These are phyloP conservation scores for Alnus glutinosa DNA, from an alignment of 306 rosid genomes.

Conservation along the genomic window DNA sequence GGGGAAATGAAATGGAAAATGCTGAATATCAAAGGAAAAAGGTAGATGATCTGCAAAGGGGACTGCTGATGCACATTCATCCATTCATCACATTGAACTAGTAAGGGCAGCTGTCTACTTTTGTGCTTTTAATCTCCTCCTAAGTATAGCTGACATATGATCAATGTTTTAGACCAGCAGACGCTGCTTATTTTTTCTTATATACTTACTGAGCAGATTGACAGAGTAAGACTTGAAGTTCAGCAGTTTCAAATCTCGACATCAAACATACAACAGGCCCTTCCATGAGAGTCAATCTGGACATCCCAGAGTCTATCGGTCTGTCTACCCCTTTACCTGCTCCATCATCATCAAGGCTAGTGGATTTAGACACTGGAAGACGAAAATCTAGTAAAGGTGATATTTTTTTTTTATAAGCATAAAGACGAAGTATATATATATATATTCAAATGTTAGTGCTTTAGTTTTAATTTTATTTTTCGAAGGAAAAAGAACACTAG, in stretches of 20 bases:
- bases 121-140: neutral
- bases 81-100: slow-evolving; percentile 82
- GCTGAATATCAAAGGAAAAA: slow-evolving; percentile 68
- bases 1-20: slow-evolving; percentile 92
- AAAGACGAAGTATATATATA: too few relatives aligned
- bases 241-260: slow-evolving; percentile 53
- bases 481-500: slow-evolving; percentile 3
- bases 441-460: neutral
- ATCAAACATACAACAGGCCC: slow-evolving; percentile 58
- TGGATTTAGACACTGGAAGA: slow-evolving; percentile 65
- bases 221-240: slow-evolving; percentile 55
- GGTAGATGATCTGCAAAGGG: slow-evolving; percentile 64
- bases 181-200: slow-evolving; percentile 14
- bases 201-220: slow-evolving; percentile 53
- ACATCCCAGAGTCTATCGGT: slow-evolving; percentile 95
- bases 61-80: slow-evolving; percentile 73
- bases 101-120: slow-evolving; percentile 45
- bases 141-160: slow-evolving; percentile 12
- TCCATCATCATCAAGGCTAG: slow-evolving; percentile 60
- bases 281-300: slow-evolving; percentile 60
- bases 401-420: too few relatives aligned
- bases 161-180: slow-evolving; percentile 1
- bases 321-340: slow-evolving; percentile 54
- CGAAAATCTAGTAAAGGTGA: slow-evolving; percentile 50
- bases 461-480: slow-evolving; percentile 16